A percentile compares a stretch with the other conserved stretches of the same genome.
phyloP scores from a whole-genome alignment of 73 alveolate species.

The Paramecium caudatum region DNA sequence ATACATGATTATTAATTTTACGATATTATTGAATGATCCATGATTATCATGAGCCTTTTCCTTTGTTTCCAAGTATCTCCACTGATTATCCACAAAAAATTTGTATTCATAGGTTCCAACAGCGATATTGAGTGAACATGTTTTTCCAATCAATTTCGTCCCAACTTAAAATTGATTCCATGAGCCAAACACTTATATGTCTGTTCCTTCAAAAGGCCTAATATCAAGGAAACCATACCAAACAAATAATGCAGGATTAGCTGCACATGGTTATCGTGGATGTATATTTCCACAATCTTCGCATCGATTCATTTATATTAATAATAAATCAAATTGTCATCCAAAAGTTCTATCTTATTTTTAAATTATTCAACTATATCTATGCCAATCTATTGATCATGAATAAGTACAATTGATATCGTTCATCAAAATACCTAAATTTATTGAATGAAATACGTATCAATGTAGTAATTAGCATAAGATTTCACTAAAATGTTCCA shows the following conservation, averaged over 20 bases:
- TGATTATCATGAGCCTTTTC: conserved; percentile 24
- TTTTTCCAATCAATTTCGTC: not conserved
- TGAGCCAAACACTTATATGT: conserved; percentile 35
- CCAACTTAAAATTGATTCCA: conserved; percentile 54
- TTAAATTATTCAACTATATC: conserved; percentile 44
- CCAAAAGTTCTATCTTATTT: conserved; percentile 60
- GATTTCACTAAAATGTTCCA: conserved; percentile 56
- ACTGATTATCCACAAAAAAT: conserved; percentile 70
- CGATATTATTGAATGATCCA: conserved; percentile 69
- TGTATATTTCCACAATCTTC: conserved; percentile 59
- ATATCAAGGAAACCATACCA: conserved; percentile 23
- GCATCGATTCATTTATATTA: conserved; percentile 20
- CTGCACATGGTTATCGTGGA: conserved; percentile 63
- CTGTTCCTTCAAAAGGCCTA: conserved; percentile 50
- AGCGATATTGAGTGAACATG: conserved; percentile 23
- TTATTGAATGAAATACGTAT: not conserved
- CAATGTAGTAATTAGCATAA: conserved; percentile 39
- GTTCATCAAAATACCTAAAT: conserved; percentile 25
- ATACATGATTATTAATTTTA: conserved; percentile 18
- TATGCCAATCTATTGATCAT: conserved; percentile 60
- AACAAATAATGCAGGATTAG: conserved; percentile 32
- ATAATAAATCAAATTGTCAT: conserved; percentile 25
- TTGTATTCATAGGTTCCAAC: conserved; percentile 71
- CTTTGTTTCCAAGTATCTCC: conserved; percentile 57
- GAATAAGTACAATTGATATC: conserved; percentile 29